phyloP scores from a whole-genome alignment of 1,284 basidiomycete species.

The Sporisorium graminicola region DNA sequence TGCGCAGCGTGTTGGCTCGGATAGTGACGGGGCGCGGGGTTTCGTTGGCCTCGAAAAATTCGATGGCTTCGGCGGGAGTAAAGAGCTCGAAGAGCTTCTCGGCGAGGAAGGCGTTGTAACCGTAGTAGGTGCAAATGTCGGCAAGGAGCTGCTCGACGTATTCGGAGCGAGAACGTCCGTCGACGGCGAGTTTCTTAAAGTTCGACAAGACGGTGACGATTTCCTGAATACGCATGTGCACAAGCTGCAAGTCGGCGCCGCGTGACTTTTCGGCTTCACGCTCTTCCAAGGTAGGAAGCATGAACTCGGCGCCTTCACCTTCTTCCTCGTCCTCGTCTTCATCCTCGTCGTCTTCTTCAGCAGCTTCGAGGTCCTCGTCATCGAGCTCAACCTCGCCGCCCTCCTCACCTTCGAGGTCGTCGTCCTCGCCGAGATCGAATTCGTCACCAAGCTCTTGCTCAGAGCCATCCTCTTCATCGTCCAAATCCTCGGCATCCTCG shows the following conservation, averaged over 20 bases:
- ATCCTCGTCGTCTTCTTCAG: slow-evolving; percentile 7
- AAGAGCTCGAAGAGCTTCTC: slow-evolving; percentile 96
- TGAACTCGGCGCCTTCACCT: slow-evolving; percentile 75
- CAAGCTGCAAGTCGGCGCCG: slow-evolving; percentile 78
- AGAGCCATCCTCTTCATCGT: slow-evolving; percentile 45
- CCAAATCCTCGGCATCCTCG: slow-evolving; percentile 20
- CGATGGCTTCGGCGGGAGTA: slow-evolving; percentile 87
- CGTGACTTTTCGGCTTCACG: slow-evolving; percentile 78
- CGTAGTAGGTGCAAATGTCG: slow-evolving; percentile 79
- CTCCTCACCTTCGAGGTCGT: slow-evolving; percentile 45
- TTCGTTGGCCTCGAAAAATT: slow-evolving; percentile 99
- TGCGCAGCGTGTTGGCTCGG: slow-evolving; percentile 95
- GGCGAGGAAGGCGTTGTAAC: slow-evolving; percentile 95
- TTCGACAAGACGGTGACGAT: slow-evolving; percentile 80
- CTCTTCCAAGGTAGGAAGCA: slow-evolving; percentile 84
- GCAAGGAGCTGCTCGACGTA: slow-evolving; percentile 91
- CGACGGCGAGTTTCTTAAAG: slow-evolving; percentile 47
- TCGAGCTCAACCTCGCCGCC: slow-evolving; percentile 45
- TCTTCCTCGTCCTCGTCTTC: slow-evolving; percentile 34
- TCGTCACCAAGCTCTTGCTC: slow-evolving; percentile 61
- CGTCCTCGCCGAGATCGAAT: slow-evolving; percentile 29
- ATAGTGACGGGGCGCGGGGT: slow-evolving; percentile 96
- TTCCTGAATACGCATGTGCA: slow-evolving; percentile 89
- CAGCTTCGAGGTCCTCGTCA: slow-evolving; percentile 72
- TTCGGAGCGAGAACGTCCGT: slow-evolving; percentile 82